Evolutionary conservation across 768 basidiomycete species (phyloP).

Genomic region (Albatrellus ellisii): DNA sequence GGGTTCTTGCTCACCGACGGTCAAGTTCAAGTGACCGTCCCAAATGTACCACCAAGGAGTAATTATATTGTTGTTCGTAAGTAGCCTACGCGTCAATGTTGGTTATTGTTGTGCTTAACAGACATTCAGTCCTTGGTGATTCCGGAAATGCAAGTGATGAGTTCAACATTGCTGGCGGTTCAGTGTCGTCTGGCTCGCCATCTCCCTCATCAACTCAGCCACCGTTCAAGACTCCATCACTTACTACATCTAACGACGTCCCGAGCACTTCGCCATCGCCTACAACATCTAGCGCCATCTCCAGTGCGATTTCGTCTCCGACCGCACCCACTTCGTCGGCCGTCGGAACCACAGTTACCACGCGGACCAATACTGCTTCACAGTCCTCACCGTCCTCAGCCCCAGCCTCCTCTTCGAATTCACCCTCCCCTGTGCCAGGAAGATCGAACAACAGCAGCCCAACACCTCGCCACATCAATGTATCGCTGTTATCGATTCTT

Average conservation of each 20-base stretch:
- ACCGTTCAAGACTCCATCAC: background rate
- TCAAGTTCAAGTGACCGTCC: constrained; percentile 24
- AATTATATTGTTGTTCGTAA: constrained; percentile 30
- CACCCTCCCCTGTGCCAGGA: background rate
- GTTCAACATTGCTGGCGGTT: constrained; percentile 21
- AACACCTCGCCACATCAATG: too few relatives aligned
- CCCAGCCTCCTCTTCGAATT: background rate
- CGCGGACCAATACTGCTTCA: background rate
- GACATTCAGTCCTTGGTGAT: constrained; percentile 30
- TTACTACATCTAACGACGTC: background rate
- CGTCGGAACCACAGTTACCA: background rate
- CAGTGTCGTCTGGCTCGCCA: background rate
- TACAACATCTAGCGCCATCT: background rate
- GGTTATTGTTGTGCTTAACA: background rate
- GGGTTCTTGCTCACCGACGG: constrained; percentile 26
- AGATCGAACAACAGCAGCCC: too few relatives aligned
- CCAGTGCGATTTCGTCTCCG: background rate
- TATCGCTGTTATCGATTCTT: too few relatives aligned
- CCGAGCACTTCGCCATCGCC: background rate
- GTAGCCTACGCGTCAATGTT: constrained; percentile 11
- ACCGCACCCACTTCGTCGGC: background rate
- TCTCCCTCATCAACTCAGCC: background rate
- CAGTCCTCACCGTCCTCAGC: background rate
- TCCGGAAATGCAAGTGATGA: constrained; percentile 30
- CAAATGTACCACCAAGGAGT: constrained; percentile 20